Base-by-base conservation (phyloP, 2,329 filamentous ascomycete genomes). In the Nemania diffusa region DNA sequence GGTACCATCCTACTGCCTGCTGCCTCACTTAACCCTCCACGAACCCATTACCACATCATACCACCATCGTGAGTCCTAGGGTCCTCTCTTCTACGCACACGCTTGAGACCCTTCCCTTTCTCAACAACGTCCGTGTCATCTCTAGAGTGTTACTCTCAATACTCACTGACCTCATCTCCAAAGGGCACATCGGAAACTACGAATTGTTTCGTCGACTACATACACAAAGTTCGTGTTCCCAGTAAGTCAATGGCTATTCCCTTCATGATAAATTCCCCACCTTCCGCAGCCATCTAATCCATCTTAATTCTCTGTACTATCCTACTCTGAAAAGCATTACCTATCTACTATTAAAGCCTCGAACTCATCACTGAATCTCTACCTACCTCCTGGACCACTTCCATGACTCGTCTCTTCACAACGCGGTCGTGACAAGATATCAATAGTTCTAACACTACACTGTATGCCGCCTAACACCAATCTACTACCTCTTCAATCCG, bases 221-320 rank as follows among this genome's bases (percentile, higher is more conserved):
- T 9, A 58, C 32, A 48, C 22, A 20, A 15, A 26, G 34, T 42
- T 15, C 20, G 3, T 20, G 8, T 27, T 13, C 37, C 29, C 46
- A 5, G 64, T 67, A 56, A 50, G 64, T 44, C 9, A 27, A 11
- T 22, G 5, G 15, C 53, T 34, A 6, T 42, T 44, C 58, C 46
- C 48, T 50, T 32, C 26, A 40, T 20, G 42, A 34, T 53, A n/a
- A 48, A 1, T 53, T 24, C 29, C 11, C 15, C 13, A 22, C 17
- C 51, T 44, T 44, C 11, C 20, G 37, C 34, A 53, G 4, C 24
- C 24, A 34, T 44, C 20, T 6, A 7, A 32, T 34, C 3, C 8
- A 5, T 24, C 24, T 26, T n/a, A 24, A 20, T 17, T 15, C 11
- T 9, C 1, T 7, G 5, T 17, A 26, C 26, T n/a, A 8, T 34